Conservation (phyloP, 2,329 filamentous ascomycete genomes). For the Huntiella abstrusa region DNA sequence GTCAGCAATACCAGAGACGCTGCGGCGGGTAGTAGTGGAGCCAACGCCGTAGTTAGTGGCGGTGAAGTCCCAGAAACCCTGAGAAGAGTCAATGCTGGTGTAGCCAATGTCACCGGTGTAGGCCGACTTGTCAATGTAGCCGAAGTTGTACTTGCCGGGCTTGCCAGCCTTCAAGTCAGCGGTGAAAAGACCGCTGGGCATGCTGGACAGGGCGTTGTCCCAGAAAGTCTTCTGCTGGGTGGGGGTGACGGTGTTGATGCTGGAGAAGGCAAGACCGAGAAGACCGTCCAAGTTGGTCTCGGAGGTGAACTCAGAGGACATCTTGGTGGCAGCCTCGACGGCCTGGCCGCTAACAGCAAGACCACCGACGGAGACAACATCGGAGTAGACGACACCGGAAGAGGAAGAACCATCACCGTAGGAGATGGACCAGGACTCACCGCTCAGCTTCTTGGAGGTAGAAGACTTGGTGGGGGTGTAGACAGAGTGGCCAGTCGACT, state of each 20-base stretch:
- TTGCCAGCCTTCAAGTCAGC: slow-evolving; percentile 43
- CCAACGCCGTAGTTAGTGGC: slow-evolving; percentile 22
- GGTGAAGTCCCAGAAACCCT: slow-evolving; percentile 42
- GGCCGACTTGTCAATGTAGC: slow-evolving; percentile 43
- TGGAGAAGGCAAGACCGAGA: slow-evolving; percentile 25
- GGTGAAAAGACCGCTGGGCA: slow-evolving; percentile 35
- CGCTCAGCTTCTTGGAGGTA: slow-evolving; percentile 15
- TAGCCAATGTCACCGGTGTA: slow-evolving; percentile 43
- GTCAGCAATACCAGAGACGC: slow-evolving; percentile 24
- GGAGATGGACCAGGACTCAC: slow-evolving; percentile 17
- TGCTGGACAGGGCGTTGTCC: slow-evolving; percentile 15
- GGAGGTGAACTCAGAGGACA: slow-evolving; percentile 22
- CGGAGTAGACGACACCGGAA: slow-evolving; percentile 24
- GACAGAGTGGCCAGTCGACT: slow-evolving; percentile 15
- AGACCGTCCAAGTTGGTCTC: slow-evolving; percentile 20
- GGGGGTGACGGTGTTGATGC: slow-evolving; percentile 20
- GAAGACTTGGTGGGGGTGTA: slow-evolving; percentile 17
- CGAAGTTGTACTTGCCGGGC: slow-evolving; percentile 54
- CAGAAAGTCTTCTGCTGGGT: slow-evolving; percentile 24
- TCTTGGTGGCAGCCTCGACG: slow-evolving; percentile 23
- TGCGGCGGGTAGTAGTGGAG: background rate
- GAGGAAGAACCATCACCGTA: slow-evolving; percentile 28
- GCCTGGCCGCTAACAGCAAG: slow-evolving; percentile 23
- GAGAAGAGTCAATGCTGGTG: slow-evolving; percentile 33
- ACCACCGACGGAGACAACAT: slow-evolving; percentile 24